These are phyloP conservation scores for Pholiota molesta DNA, from an alignment of 768 basidiomycete species.

Conservation along the genomic window DNA sequence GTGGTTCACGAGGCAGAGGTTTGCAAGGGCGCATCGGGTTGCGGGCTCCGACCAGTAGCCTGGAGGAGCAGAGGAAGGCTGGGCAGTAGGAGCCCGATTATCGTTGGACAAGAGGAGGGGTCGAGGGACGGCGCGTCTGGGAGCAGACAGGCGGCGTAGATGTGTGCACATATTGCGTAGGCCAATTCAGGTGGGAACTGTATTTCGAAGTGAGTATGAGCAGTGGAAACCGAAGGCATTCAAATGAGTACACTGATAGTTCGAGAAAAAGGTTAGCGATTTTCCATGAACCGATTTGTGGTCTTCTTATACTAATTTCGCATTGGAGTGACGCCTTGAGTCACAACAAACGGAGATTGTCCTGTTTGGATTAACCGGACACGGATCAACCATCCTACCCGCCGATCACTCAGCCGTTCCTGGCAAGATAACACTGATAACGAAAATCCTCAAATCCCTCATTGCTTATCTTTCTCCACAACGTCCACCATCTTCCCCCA, in stretches of 20 bases:
- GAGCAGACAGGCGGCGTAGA: constrained; percentile 67
- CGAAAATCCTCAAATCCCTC: constrained; percentile 4
- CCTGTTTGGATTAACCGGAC: not conserved
- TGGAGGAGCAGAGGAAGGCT: constrained; percentile 77
- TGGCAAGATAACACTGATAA: constrained; percentile 7
- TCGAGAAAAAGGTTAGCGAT: not conserved
- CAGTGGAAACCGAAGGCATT: not conserved
- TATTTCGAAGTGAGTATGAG: constrained; percentile 17
- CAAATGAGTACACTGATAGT: not conserved
- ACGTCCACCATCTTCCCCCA: constrained; percentile 3
- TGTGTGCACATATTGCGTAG: constrained; percentile 69
- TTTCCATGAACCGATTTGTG: not conserved
- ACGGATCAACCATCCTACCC: constrained; percentile 2
- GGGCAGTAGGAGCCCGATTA: constrained; percentile 53
- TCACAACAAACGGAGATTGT: constrained; percentile 5
- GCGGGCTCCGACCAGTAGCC: constrained; percentile 70
- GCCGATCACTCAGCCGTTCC: constrained; percentile 1
- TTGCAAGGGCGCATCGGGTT: constrained; percentile 65
- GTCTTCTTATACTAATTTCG: constrained; percentile 13
- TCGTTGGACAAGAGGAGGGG: constrained; percentile 56
- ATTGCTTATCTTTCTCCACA: constrained; percentile 1
- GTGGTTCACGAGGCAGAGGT: constrained; percentile 76
- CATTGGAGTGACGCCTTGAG: constrained; percentile 8
- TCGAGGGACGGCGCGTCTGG: constrained; percentile 65
- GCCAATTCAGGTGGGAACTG: constrained; percentile 76